A percentile compares a stretch with the other conserved stretches of the same genome.
phyloP scores from a whole-genome alignment of 208 protist genomes.

The Acanthamoeba sp. region DNA sequence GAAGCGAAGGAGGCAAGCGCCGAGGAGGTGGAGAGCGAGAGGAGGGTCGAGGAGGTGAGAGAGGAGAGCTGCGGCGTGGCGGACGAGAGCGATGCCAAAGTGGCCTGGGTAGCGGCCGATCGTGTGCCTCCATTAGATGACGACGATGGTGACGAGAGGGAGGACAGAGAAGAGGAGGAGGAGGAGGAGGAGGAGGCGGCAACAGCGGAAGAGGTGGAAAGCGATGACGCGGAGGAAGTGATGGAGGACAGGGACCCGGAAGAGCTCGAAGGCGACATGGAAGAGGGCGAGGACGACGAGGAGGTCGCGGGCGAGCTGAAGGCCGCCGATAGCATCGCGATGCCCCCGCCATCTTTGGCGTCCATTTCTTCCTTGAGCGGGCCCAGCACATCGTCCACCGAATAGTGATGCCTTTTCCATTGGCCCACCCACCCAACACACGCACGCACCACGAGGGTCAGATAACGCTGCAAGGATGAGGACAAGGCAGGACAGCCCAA shows the following conservation, averaged over 20 bases:
- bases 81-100: too few relatives aligned
- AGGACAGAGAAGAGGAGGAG: not conserved
- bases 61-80: not conserved
- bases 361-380: not conserved
- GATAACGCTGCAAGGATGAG: too few relatives aligned
- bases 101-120: not conserved
- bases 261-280: not conserved
- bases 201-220: not conserved
- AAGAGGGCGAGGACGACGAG: not conserved
- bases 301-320: not conserved
- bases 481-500: too few relatives aligned
- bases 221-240: not conserved
- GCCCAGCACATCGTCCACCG: constrained; percentile 39
- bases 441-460: too few relatives aligned
- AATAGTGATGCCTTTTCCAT: constrained; percentile 18
- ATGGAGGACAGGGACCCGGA: not conserved
- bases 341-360: not conserved
- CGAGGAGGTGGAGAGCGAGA: constrained; percentile 14
- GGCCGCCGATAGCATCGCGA: not conserved
- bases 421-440: too few relatives aligned
- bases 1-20: not conserved
- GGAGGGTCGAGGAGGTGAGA: not conserved
- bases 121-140: not conserved
- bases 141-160: not conserved
- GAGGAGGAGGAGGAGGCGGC: not conserved